Conservation (phyloP, 352 stramenopile genomes). For the Globisporangium nunn region DNA sequence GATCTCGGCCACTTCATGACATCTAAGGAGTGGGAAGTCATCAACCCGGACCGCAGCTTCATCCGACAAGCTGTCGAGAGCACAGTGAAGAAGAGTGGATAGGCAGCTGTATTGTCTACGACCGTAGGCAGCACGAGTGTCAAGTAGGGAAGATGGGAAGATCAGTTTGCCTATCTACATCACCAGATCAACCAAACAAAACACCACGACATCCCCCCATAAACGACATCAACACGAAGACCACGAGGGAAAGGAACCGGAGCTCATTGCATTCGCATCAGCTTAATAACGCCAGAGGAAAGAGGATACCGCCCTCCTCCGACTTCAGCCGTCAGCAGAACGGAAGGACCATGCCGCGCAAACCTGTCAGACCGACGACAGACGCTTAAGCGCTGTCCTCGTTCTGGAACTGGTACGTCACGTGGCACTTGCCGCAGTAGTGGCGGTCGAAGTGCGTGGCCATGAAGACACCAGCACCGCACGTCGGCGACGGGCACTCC, state of each 20-base stretch:
- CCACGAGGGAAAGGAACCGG: conserved; percentile 13
- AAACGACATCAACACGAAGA: background rate
- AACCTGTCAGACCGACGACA: background rate
- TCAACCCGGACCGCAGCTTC: conserved; percentile 43
- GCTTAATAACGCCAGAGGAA: background rate
- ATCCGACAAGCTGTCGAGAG: conserved; percentile 46
- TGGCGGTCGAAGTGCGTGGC: conserved; percentile 98
- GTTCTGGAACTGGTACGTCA: conserved; percentile 92
- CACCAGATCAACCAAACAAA: too few species aligned
- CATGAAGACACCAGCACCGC: conserved; percentile 98
- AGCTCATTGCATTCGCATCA: conserved; percentile 15
- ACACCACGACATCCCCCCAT: too few species aligned
- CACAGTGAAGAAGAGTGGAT: conserved; percentile 12
- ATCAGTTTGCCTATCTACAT: too few species aligned
- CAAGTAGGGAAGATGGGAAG: background rate
- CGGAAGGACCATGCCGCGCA: background rate
- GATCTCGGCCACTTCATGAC: conserved; percentile 45
- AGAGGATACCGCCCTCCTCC: too few species aligned
- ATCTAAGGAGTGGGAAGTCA: conserved; percentile 61
- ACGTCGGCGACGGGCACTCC: conserved; percentile 93
- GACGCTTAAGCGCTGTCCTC: conserved; percentile 53
- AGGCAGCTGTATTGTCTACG: too few species aligned
- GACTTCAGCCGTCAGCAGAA: background rate
- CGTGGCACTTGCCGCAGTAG: conserved; percentile 99
- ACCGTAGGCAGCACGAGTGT: background rate